Percentiles rank a stretch among this genome's conserved stretches.
phyloP scores from a whole-genome alignment of 2,329 filamentous ascomycete genomes.

The Hysterium pulicare region DNA sequence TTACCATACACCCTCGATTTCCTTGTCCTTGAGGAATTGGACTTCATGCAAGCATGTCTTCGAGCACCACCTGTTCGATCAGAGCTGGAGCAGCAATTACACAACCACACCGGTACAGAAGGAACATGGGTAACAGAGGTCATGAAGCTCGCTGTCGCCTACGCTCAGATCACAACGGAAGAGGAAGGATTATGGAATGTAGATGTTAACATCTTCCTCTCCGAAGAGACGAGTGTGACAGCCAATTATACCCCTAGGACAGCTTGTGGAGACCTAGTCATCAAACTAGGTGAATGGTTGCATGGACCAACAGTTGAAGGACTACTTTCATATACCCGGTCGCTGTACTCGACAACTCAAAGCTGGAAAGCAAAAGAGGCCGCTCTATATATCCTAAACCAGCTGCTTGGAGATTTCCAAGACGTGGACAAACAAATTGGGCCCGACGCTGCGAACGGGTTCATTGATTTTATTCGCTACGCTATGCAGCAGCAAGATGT shows the following conservation, averaged over 20 bases:
- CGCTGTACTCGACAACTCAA: slow-evolving; percentile 59
- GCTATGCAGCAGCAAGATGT: slow-evolving; percentile 69
- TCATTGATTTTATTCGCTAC: slow-evolving; percentile 76
- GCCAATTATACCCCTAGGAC: slow-evolving; percentile 95
- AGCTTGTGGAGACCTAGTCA: slow-evolving; percentile 85
- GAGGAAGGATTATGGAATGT: slow-evolving; percentile 96
- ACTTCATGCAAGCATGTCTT: slow-evolving; percentile 89
- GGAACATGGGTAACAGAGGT: slow-evolving; percentile 82
- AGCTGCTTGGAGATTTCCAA: slow-evolving; percentile 77
- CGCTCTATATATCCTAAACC: slow-evolving; percentile 78
- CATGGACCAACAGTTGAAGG: slow-evolving; percentile 72
- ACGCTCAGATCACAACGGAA: slow-evolving; percentile 85
- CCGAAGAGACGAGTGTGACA: slow-evolving; percentile 90
- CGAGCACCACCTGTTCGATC: slow-evolving; percentile 83
- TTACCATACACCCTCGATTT: slow-evolving; percentile 95
- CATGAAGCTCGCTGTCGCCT: slow-evolving; percentile 78
- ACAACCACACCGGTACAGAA: slow-evolving; percentile 54
- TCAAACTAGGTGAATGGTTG: slow-evolving; percentile 91
- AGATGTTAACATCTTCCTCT: slow-evolving; percentile 91
- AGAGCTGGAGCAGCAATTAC: slow-evolving; percentile 79
- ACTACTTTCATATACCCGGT: slow-evolving; percentile 71
- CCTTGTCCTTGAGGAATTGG: slow-evolving; percentile 86
- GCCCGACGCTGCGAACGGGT: slow-evolving; percentile 65
- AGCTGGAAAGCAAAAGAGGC: slow-evolving; percentile 72
- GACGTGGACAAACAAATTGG: slow-evolving; percentile 72